Base-by-base conservation (phyloP, 169 alveolate genomes). In the Eimeria acervulina region DNA sequence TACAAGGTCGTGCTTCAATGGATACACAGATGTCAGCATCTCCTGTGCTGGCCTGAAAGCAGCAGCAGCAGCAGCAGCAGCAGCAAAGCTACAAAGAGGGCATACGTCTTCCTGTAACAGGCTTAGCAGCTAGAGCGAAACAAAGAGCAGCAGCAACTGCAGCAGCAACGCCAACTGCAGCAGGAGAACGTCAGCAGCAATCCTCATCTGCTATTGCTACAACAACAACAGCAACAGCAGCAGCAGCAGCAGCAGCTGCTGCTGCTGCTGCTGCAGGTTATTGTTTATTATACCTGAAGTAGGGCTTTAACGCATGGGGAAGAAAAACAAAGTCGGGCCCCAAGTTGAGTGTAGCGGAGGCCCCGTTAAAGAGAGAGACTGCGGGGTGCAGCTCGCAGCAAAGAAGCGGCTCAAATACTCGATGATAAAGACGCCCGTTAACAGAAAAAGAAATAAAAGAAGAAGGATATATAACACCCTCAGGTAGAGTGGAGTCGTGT, bases 331-430 rank as follows among this genome's bases (percentile, higher is more conserved):
- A 97, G 51, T 97, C 68, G 12, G 98, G 98, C 40, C 98, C 98
- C 51, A 96, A 68, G 72, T 97, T 97, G 47, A 97, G 89, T 31
- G 96, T 78, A 36, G 96, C 98, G 13, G 97, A 96, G 42, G 97
- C 97, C 10, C 98, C 98, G 97, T 97, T 97, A 78, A 93, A 97
- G 44, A 97, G 84, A 23, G 98, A 97, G 78, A 97, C 97, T 0
- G 97, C 96, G 10, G 98, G 98, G 94, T 97, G 98, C 72, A 97
- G 97, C 61, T 97, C 98, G 26, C 97, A 98, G 52, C 98, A 93
- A 70, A 95, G 87, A 38, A 97, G 76, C 6, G 80, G 89, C 8
- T 31, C 68, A 81, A 97, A 91, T 63, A 55, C 96, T 7, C 96
- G 78, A 21, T 94, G 92, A 23, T 63, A 90, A 88, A 96, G 83